Evolutionary conservation across 805 yeast species (phyloP), one percentile per base, ranked within the genome.

Genomic region (Wickerhamomyces xylosicus): DNA sequence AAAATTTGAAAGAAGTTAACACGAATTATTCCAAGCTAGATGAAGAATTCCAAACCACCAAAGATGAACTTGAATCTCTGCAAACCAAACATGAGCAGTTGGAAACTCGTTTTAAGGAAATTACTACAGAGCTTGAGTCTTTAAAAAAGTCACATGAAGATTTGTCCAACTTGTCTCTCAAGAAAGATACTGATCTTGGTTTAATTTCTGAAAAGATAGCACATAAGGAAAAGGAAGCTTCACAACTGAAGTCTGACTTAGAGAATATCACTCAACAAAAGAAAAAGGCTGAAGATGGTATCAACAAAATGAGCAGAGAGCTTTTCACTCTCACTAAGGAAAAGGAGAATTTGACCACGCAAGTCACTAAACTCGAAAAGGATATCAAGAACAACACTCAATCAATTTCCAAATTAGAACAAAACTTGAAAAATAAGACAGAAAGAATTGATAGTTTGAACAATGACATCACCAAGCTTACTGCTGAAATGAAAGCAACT

Each of bases 251-350:
- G 15, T 45, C 45, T 2, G 57, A 58, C 11, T 43, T 66, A 3
- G 48, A 52, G 5, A 52, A 44, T 2, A 37, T 56, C 5, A 44
- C 44, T 1, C 45, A 32, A 1, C 71, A 69, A 11, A 80, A 76
- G 48, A 66, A 67, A 19, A 79, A 72, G 46, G 83, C 90, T 1
- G 96, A 89, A 50, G 79, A 76, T 42, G 97, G 95, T 4, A 79
- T 89, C 37, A 87, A 87, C 54, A 87, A 86, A 48, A 84, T 89
- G 95, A 82, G 80, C 39, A 66, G 90, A 31, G 97, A 89, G 46
- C 62, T 89, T 22, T 73, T 85, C 57, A 71, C 71, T 36, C 62
- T 86, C 33, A 69, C 77, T 0, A 74, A 73, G 40, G 76, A 75
- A 27, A 79, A 78, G 41, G 75, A 71, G 2, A 69, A 71, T 0